phyloP scores from a whole-genome alignment of 1,284 basidiomycete genomes.

The Phellopilus nigrolimitatus region DNA sequence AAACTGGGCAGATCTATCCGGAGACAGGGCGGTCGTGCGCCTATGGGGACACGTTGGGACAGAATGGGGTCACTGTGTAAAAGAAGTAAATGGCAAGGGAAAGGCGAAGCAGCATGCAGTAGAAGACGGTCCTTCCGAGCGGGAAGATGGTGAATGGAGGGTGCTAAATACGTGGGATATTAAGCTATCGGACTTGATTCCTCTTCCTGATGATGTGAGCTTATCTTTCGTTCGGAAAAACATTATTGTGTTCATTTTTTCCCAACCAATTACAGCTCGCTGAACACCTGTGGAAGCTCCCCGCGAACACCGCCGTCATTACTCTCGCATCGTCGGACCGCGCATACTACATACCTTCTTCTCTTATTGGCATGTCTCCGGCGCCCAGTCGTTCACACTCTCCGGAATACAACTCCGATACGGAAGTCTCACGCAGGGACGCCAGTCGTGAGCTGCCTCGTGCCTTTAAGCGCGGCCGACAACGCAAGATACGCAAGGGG shows the following conservation, averaged over 20 bases:
- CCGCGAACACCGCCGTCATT: slow-evolving; percentile 70
- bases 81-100: slow-evolving; percentile 30
- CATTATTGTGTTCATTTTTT: slow-evolving; percentile 15
- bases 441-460: not conserved
- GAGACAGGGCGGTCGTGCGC: slow-evolving; percentile 46
- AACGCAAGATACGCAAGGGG: slow-evolving; percentile 27
- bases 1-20: slow-evolving; percentile 43
- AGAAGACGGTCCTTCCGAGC: not conserved
- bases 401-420: slow-evolving; percentile 65
- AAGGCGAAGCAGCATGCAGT: slow-evolving; percentile 23
- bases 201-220: slow-evolving; percentile 59
- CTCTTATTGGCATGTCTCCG: slow-evolving; percentile 30
- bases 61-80: slow-evolving; percentile 40
- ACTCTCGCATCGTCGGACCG: slow-evolving; percentile 54
- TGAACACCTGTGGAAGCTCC: slow-evolving; percentile 45
- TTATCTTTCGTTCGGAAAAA: slow-evolving; percentile 16
- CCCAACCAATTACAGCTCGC: slow-evolving; percentile 34
- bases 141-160: slow-evolving; percentile 45
- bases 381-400: slow-evolving; percentile 45
- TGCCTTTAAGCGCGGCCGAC: slow-evolving; percentile 20
- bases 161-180: slow-evolving; percentile 67
- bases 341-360: slow-evolving; percentile 50
- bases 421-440: slow-evolving; percentile 36
- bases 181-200: slow-evolving; percentile 54
- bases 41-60: slow-evolving; percentile 48